phyloP scores from a whole-genome alignment of 1,139 yeast genomes.

The Martiniozyma asiatica region DNA sequence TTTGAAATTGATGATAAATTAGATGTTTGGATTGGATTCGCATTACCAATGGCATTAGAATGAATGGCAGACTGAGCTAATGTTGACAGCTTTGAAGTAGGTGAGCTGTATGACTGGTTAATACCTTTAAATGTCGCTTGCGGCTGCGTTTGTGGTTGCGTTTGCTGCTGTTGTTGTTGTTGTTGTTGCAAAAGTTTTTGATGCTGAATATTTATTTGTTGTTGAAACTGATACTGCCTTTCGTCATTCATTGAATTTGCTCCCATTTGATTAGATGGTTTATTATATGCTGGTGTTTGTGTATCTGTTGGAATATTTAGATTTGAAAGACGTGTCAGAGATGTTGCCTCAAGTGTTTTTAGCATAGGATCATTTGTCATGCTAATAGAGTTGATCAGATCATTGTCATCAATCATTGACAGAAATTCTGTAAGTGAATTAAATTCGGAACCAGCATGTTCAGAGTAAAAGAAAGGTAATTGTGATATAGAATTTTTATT shows the following conservation, averaged over 20 bases:
- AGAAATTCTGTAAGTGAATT: constrained; percentile 82
- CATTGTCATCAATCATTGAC: constrained; percentile 83
- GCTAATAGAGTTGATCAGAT: constrained; percentile 38
- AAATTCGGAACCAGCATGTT: constrained; percentile 89
- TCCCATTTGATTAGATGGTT: no score
- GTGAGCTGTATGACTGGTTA: neutral
- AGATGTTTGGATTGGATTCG: neutral
- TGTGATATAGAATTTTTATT: constrained; percentile 23
- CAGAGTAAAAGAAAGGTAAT: constrained; percentile 73
- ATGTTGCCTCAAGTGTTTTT: constrained; percentile 20
- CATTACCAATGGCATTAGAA: no score
- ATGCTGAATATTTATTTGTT: constrained; percentile 1
- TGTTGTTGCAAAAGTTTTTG: neutral
- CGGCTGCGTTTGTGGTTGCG: neutral
- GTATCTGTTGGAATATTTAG: constrained; percentile 5
- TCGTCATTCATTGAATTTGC: neutral
- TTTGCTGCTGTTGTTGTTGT: constrained; percentile 2
- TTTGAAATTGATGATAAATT: neutral
- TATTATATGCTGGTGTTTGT: constrained; percentile 4
- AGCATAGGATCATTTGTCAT: constrained; percentile 24
- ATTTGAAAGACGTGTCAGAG: constrained; percentile 4
- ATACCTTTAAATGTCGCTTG: neutral
- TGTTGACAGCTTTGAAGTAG: no score
- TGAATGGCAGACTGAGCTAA: no score
- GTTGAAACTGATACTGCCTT: constrained; percentile 5